These are phyloP conservation scores for Tagetes patula DNA, from an alignment of 129 eudicot genomes.

Conservation along the genomic window DNA sequence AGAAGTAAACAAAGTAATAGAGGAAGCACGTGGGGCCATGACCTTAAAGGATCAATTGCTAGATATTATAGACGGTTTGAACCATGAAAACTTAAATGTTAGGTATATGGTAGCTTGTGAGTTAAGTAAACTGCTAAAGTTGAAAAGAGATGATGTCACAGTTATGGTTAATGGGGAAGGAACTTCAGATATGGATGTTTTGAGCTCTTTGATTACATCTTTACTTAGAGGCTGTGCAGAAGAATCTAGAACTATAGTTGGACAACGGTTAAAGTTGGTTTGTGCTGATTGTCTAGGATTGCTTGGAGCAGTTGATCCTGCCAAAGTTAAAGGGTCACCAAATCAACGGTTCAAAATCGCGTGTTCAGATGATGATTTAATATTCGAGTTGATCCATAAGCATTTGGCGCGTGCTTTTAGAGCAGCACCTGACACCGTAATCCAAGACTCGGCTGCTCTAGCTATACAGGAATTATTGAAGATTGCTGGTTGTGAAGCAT, in stretches of 20 bases:
- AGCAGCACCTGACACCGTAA: conserved; percentile 83
- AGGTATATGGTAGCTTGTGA: conserved; percentile 98
- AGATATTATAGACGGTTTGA: conserved; percentile 77
- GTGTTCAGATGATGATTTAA: conserved; percentile 96
- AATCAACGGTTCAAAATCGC: conserved; percentile 86
- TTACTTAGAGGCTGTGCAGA: conserved; percentile 96
- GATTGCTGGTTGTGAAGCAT: conserved; percentile 91
- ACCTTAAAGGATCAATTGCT: conserved; percentile 73
- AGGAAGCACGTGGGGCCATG: conserved; percentile 78
- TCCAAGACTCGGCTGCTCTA: conserved; percentile 94
- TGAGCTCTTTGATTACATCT: conserved; percentile 83
- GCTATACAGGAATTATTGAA: conserved; percentile 95
- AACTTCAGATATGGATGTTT: conserved; percentile 61
- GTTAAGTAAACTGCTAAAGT: conserved; percentile 70
- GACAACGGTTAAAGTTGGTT: conserved; percentile 80
- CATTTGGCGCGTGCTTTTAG: conserved; percentile 96
- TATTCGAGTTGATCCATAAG: conserved; percentile 91
- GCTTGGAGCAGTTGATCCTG: conserved; percentile 97
- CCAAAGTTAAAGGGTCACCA: conserved; percentile 72
- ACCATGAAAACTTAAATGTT: conserved; percentile 92
- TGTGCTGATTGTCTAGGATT: conserved; percentile 98
- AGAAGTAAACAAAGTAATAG: conserved; percentile 80
- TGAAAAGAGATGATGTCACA: conserved; percentile 69
- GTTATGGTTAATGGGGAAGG: conserved; percentile 66
- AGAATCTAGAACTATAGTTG: conserved; percentile 91